Base-by-base conservation (phyloP, 2,329 filamentous ascomycete genomes). In the Fusarium xylarioides region DNA sequence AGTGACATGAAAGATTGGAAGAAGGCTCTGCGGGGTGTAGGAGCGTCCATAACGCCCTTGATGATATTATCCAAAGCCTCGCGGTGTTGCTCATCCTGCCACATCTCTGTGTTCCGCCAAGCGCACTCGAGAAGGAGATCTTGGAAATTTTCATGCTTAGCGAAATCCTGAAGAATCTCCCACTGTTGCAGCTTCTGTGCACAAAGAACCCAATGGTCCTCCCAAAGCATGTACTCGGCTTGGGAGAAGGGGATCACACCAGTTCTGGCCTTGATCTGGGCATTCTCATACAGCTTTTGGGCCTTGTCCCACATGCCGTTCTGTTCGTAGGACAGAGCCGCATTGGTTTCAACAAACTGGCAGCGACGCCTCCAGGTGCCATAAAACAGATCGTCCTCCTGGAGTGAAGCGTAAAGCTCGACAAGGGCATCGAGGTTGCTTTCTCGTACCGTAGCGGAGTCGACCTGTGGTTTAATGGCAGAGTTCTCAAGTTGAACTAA, bases 261-360 rank as follows among this genome's bases (percentile, higher is more conserved):
- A 1, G 95, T 98, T 52, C 97, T 91, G 49, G 97, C 96, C 82
- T 98, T 99, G 81, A 99, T 94, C 82, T 99, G 97, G 1, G 97
- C 96, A 63, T 92, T 92, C 82, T 99, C 96, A 81, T 98, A 99
- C 85, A 98, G 92, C 79, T 93, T 93, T 83, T 99, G 97, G 2
- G 97, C 95, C 83, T 98, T 98, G 78, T 99, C 96, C 97, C 96
- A 99, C 90, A 98, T 97, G 53, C 96, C 96, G 77, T 97, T 97
- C 80, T 99, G 97, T 83, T 99, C 97, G 77, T 98, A 99, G 0
- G 96, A 99, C 12, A 99, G 86, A 4, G 95, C 96, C 19, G 96
- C 94, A 79, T 99, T 99, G 14, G 95, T 98, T 85, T 99, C 97
- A 11, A 99, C 93, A 79, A 97, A 99, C 74, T 97, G 94, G 81